These are phyloP conservation scores for Xylariaceae sp. DNA, from an alignment of 2,329 filamentous ascomycete species.

Conservation along the genomic window DNA sequence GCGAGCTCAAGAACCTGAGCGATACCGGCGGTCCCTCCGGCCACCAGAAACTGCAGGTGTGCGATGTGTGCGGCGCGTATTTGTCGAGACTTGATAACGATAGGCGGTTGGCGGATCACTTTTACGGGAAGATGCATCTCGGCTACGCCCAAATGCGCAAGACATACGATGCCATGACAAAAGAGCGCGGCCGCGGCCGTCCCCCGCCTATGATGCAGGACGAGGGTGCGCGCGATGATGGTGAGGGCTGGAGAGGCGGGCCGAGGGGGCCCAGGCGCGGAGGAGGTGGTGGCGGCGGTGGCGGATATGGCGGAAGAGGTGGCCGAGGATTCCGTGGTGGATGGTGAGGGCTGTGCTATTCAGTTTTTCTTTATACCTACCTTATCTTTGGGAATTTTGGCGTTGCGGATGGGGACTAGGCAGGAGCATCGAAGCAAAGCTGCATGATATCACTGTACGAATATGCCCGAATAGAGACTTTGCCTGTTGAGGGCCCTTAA, in stretches of 20 bases:
- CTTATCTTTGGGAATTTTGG: conserved; percentile 23
- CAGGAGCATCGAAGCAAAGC: conserved; percentile 13
- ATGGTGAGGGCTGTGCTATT: conserved; percentile 22
- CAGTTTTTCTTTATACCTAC: conserved; percentile 17
- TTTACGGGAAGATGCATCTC: conserved; percentile 99
- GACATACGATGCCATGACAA: conserved; percentile 79
- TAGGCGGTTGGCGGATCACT: conserved; percentile 87
- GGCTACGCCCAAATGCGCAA: conserved; percentile 98
- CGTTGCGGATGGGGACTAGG: conserved; percentile 15
- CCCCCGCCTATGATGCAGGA: conserved; percentile 36
- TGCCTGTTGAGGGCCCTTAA: conserved; percentile 1
- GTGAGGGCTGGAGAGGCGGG: conserved; percentile 40
- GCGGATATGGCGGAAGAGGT: conserved; percentile 39
- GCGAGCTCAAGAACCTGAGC: conserved; percentile 81
- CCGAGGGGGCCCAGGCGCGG: conserved; percentile 49
- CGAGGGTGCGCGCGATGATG: conserved; percentile 47
- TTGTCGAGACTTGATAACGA: conserved; percentile 91
- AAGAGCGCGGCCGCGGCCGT: conserved; percentile 70
- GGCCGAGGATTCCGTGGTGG: conserved; percentile 42
- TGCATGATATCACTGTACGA: conserved; percentile 22
- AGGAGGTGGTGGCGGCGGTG: conserved; percentile 46
- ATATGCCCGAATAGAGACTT: conserved; percentile 12
- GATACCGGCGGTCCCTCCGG: conserved; percentile 91
- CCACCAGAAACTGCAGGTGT: conserved; percentile 97
- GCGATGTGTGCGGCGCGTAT: conserved; percentile 96